These are phyloP conservation scores for Microsporum ferrugineum DNA, from an alignment of 2,329 filamentous ascomycete genomes.

Conservation along the genomic window DNA sequence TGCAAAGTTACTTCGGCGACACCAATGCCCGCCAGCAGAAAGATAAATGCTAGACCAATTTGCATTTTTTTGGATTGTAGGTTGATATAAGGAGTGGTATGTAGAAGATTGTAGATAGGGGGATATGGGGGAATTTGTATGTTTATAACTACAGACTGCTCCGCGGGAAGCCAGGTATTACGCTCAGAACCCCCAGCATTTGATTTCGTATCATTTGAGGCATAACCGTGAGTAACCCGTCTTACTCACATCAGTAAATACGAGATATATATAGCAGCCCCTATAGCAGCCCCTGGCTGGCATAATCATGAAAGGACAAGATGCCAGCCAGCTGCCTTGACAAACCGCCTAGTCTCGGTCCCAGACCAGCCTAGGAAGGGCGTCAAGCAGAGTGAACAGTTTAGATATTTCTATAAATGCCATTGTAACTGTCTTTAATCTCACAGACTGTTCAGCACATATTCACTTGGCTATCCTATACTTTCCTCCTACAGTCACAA, in stretches of 20 bases:
- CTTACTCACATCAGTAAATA: background rate
- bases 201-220: background rate
- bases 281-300: background rate
- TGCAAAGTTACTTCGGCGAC: background rate
- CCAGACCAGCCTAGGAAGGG: background rate
- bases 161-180: background rate
- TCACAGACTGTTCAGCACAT: background rate
- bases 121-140: background rate
- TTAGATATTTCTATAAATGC: conserved; percentile 1
- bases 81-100: background rate
- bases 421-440: background rate
- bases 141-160: background rate
- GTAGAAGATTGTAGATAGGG: background rate
- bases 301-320: background rate
- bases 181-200: background rate
- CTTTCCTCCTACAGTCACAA: background rate
- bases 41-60: background rate
- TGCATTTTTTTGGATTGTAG: background rate
- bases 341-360: background rate
- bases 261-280: background rate
- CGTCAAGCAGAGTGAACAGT: background rate
- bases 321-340: background rate
- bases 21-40: background rate
- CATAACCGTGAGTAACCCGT: background rate
- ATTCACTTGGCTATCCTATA: background rate